phyloP scores from a whole-genome alignment of 2,329 filamentous ascomycete species.

The Monilinia fructigena region DNA sequence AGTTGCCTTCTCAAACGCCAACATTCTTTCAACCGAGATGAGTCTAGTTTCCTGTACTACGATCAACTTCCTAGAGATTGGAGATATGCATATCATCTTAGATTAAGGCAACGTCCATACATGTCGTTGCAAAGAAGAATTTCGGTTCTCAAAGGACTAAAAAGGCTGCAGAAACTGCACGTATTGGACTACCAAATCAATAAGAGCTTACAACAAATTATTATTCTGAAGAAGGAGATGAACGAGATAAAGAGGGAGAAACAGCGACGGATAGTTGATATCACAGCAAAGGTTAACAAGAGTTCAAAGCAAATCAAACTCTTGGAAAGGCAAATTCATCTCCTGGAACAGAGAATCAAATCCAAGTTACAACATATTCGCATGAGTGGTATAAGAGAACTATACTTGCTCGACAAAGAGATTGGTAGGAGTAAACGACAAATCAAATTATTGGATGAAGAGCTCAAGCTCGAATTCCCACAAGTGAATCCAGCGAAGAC shows the following conservation, averaged over 20 bases:
- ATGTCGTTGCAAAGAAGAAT: constrained; percentile 13
- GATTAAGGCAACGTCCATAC: background rate
- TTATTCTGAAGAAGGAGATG: background rate
- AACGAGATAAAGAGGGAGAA: background rate
- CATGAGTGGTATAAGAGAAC: background rate
- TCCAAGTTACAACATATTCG: background rate
- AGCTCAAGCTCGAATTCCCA: constrained; percentile 2
- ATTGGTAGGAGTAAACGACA: background rate
- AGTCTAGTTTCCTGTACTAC: constrained; percentile 14
- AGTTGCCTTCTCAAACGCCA: background rate
- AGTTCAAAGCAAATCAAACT: constrained; percentile 1
- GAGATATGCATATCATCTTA: constrained; percentile 17
- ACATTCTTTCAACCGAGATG: constrained; percentile 1
- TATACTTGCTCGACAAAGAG: background rate
- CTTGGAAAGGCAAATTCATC: background rate
- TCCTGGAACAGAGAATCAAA: background rate
- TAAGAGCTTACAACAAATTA: background rate
- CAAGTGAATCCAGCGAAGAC: background rate
- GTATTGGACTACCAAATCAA: constrained; percentile 1
- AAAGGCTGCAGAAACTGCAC: constrained; percentile 11
- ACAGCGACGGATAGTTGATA: background rate
- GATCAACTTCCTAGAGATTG: constrained; percentile 12
- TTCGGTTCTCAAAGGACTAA: constrained; percentile 3
- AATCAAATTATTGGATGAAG: background rate
- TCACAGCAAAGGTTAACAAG: background rate